A percentile compares a stretch with the other conserved stretches of the same genome.
Evolutionary conservation across 2,329 filamentous ascomycete genomes (phyloP).

Genomic region (Ophiocordyceps camponoti-floridani): DNA sequence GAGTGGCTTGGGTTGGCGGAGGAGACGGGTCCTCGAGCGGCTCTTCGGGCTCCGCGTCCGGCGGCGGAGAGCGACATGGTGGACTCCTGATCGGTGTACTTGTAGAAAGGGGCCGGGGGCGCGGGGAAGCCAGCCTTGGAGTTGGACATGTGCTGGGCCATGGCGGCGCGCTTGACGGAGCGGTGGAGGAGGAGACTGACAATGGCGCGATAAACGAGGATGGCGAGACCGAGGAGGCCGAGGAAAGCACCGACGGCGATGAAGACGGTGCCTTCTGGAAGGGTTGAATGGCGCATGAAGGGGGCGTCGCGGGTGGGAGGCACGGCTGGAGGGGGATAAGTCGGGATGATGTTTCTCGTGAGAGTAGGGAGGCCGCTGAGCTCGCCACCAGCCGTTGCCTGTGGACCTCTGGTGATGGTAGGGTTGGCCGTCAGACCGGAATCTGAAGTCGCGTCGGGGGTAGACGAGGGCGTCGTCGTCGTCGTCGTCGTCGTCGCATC

Average conservation of each 20-base stretch:
- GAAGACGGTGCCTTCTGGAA: conserved; percentile 89
- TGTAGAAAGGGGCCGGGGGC: conserved; percentile 43
- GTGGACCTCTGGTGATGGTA: conserved; percentile 6
- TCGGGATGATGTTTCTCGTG: conserved; percentile 22
- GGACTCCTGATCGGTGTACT: conserved; percentile 41
- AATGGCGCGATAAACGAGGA: conserved; percentile 74
- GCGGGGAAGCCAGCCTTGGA: conserved; percentile 48
- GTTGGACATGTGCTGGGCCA: conserved; percentile 51
- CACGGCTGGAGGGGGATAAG: conserved; percentile 56
- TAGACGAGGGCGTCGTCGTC: neutral
- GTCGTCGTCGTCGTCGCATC: neutral
- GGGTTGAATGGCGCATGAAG: conserved; percentile 73
- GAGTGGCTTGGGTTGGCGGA: conserved; percentile 42
- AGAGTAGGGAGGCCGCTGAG: conserved; percentile 22
- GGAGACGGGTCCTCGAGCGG: conserved; percentile 31
- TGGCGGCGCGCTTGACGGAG: conserved; percentile 72
- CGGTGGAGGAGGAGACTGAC: conserved; percentile 85
- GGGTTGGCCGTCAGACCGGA: neutral
- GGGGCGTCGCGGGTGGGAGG: conserved; percentile 73
- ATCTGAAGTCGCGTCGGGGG: too few species aligned
- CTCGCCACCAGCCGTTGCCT: conserved; percentile 6
- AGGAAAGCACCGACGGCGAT: conserved; percentile 83
- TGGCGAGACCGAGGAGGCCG: conserved; percentile 62
- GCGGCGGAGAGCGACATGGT: conserved; percentile 26
- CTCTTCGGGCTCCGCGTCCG: conserved; percentile 32